phyloP scores from a whole-genome alignment of 257 asterid genomes.

The Solanum arcanum region DNA sequence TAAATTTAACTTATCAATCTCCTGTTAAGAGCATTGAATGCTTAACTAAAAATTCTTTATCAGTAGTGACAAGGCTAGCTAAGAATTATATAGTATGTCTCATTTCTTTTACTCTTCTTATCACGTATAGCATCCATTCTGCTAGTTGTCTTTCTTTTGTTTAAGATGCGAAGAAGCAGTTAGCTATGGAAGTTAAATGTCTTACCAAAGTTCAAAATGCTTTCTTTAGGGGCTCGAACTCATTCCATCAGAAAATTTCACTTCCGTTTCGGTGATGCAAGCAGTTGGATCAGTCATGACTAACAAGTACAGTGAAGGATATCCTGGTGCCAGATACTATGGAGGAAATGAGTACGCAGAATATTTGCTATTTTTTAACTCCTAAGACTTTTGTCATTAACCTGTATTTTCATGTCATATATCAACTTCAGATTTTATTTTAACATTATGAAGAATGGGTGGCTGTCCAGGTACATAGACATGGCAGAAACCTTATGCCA shows the following conservation, averaged over 20 bases:
- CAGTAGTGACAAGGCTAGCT: neutral
- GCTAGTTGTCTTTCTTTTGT: neutral
- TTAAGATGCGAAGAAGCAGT: neutral
- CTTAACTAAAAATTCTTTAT: neutral
- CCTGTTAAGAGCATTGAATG: neutral
- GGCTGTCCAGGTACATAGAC: conserved; percentile 66
- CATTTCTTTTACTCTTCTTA: neutral
- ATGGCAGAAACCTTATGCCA: conserved; percentile 96
- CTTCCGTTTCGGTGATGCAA: conserved; percentile 87
- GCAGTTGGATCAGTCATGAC: conserved; percentile 98
- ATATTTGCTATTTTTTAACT: neutral
- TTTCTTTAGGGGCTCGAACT: conserved; percentile 66
- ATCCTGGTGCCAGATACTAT: conserved; percentile 96
- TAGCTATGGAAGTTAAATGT: neutral
- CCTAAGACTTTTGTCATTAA: neutral
- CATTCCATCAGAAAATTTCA: conserved; percentile 89
- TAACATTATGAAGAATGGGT: neutral
- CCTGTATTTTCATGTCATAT: neutral
- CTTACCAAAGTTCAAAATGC: neutral
- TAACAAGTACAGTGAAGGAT: conserved; percentile 91
- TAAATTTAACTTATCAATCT: neutral
- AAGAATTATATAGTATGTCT: neutral
- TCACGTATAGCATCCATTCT: neutral
- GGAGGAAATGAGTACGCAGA: conserved; percentile 87
- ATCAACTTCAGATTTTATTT: neutral